phyloP scores from a whole-genome alignment of 2,329 filamentous ascomycete genomes.

The Sclerotinia glacialis region DNA sequence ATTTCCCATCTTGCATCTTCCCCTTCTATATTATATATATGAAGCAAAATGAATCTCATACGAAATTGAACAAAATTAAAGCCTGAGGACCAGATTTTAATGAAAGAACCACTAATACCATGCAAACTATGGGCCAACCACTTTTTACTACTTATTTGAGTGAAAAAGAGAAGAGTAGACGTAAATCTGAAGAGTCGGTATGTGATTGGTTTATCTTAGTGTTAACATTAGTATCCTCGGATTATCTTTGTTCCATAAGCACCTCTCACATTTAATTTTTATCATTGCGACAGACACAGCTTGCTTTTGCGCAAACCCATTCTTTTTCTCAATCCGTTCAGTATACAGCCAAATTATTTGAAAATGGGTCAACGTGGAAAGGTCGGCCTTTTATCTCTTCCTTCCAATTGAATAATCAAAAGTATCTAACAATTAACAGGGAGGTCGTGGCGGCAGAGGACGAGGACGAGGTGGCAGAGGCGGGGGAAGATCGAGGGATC shows the following conservation, averaged over 20 bases:
- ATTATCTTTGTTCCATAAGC: constrained; percentile 6
- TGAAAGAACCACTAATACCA: no score
- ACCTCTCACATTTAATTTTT: constrained; percentile 7
- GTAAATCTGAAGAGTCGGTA: not conserved
- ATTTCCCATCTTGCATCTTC: no score
- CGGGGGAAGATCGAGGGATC: constrained; percentile 31
- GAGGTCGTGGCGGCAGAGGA: constrained; percentile 30
- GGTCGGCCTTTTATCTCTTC: constrained; percentile 28
- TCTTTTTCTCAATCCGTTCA: not conserved
- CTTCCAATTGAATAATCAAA: constrained; percentile 11
- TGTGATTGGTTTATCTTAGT: constrained; percentile 2
- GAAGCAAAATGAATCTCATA: no score
- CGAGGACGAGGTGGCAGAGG: constrained; percentile 31
- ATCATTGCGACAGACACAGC: constrained; percentile 8
- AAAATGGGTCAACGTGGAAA: constrained; percentile 38
- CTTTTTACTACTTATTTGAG: no score
- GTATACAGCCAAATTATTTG: constrained; percentile 1
- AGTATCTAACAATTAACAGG: constrained; percentile 18
- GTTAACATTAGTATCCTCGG: not conserved
- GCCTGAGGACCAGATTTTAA: no score
- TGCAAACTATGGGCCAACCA: no score
- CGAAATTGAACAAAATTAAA: no score
- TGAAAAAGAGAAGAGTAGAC: not conserved
- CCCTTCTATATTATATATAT: no score
- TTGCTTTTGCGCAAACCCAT: constrained; percentile 10